A percentile compares a stretch with the other conserved stretches of the same genome.
Conservation (phyloP, 2,329 filamentous ascomycete species). For the Epichloe bromicola region DNA sequence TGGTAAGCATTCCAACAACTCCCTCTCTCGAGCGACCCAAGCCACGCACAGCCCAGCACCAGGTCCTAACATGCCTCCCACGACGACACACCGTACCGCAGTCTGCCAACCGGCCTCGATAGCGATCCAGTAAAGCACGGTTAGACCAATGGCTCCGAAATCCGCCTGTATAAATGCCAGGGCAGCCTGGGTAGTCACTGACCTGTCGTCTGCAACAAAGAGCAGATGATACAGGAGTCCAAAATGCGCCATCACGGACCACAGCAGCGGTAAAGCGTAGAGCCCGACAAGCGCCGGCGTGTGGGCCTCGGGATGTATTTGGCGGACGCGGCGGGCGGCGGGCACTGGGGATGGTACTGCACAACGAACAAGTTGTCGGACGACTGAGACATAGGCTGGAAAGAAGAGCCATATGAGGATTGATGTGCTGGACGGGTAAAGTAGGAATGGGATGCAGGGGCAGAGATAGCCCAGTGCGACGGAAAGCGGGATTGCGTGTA, state of each 20-base stretch:
- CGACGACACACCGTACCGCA: background rate
- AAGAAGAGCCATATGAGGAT: too few relatives aligned
- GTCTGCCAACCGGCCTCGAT: background rate
- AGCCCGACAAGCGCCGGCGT: too few relatives aligned
- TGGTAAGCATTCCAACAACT: background rate
- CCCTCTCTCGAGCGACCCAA: background rate
- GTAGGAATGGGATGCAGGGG: too few relatives aligned
- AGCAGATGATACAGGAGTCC: background rate
- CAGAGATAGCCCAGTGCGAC: too few relatives aligned
- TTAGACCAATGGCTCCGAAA: background rate
- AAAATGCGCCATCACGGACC: background rate
- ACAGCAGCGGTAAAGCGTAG: too few relatives aligned
- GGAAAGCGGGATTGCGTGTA: too few relatives aligned
- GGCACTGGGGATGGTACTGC: too few relatives aligned
- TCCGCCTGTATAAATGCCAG: background rate
- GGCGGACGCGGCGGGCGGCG: too few relatives aligned
- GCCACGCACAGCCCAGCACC: background rate
- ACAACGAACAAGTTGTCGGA: too few relatives aligned
- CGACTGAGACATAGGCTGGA: too few relatives aligned
- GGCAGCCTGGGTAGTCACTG: background rate
- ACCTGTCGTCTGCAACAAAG: background rate
- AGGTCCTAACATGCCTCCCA: background rate
- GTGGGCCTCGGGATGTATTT: too few relatives aligned
- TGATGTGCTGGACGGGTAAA: too few relatives aligned
- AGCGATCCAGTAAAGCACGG: background rate